Conservation (phyloP, 2,329 filamentous ascomycete genomes). For the Dothidotthia symphoricarpi region DNA sequence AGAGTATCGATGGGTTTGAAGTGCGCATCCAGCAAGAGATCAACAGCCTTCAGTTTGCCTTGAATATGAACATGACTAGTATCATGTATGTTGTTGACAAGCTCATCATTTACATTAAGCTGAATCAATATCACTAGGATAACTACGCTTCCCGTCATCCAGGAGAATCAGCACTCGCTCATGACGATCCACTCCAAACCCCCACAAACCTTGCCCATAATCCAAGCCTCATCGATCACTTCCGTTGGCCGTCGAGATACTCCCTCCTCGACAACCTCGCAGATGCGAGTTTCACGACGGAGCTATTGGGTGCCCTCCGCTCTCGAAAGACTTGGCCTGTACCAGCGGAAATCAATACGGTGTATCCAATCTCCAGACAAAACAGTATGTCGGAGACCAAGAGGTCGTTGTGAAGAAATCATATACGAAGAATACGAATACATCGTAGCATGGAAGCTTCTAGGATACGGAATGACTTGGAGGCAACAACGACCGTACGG, state of each 20-base stretch:
- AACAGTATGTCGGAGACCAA: background rate
- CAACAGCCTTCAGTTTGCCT: slow-evolving; percentile 3
- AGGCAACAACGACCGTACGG: slow-evolving; percentile 1
- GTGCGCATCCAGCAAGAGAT: slow-evolving; percentile 9
- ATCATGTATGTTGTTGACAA: slow-evolving; percentile 7
- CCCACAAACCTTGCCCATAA: too few relatives aligned
- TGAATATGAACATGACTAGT: slow-evolving; percentile 5
- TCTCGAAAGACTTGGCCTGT: slow-evolving; percentile 2
- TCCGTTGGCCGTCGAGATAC: too few relatives aligned
- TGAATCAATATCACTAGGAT: background rate
- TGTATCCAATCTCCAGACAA: background rate
- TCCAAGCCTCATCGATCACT: too few relatives aligned
- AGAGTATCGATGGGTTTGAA: slow-evolving; percentile 10
- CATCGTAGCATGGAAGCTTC: background rate
- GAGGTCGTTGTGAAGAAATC: background rate
- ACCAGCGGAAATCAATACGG: background rate
- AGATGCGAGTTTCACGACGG: background rate
- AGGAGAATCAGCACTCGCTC: too few relatives aligned
- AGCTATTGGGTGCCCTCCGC: background rate
- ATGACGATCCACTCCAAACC: too few relatives aligned
- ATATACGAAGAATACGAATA: slow-evolving; percentile 3
- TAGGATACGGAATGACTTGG: slow-evolving; percentile 7
- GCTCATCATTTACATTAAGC: background rate
- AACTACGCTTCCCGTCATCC: background rate
- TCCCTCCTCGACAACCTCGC: too few relatives aligned